Percentiles rank a stretch among this genome's conserved stretches.
Conservation (phyloP, 176 grass and related monocot species). For the Tillandsia leiboldiana region DNA sequence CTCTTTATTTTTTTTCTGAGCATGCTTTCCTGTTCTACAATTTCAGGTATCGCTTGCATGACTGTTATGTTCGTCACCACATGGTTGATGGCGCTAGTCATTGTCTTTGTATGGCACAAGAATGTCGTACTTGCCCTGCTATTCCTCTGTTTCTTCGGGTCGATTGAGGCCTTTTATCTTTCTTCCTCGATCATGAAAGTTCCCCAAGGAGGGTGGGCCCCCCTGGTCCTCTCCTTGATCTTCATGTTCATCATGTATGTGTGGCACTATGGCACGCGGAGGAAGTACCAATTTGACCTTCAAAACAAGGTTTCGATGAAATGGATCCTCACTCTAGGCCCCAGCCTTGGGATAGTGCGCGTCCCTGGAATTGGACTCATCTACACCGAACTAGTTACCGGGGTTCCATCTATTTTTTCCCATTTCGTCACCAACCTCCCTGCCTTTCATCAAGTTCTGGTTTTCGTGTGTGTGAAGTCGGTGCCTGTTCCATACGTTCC, state of each 20-base stretch:
- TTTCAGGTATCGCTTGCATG: conserved; percentile 92
- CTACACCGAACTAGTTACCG: conserved; percentile 88
- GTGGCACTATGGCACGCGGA: conserved; percentile 77
- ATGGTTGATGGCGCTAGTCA: conserved; percentile 71
- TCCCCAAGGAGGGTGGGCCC: conserved; percentile 86
- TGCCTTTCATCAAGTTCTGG: conserved; percentile 90
- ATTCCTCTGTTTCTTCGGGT: conserved; percentile 86
- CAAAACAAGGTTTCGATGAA: conserved; percentile 98
- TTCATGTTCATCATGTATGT: conserved; percentile 94
- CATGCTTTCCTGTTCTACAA: conserved; percentile 6
- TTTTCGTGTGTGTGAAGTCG: conserved; percentile 90
- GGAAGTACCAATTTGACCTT: conserved; percentile 77
- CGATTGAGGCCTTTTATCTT: conserved; percentile 69
- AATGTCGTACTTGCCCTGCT: conserved; percentile 42
- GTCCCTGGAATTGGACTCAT: conserved; percentile 94
- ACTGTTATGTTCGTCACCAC: conserved; percentile 94
- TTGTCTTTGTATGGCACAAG: conserved; percentile 90
- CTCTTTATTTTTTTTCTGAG: conserved; percentile 21
- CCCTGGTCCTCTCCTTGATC: conserved; percentile 67
- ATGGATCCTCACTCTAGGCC: conserved; percentile 77
- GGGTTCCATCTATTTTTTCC: conserved; percentile 85
- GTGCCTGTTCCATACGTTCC: conserved; percentile 74
- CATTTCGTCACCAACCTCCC: conserved; percentile 95
- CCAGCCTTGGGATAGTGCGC: conserved; percentile 88
- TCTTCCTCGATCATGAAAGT: conserved; percentile 92